phyloP scores from a whole-genome alignment of 345 rosid species.

The Eutrema japonicum region DNA sequence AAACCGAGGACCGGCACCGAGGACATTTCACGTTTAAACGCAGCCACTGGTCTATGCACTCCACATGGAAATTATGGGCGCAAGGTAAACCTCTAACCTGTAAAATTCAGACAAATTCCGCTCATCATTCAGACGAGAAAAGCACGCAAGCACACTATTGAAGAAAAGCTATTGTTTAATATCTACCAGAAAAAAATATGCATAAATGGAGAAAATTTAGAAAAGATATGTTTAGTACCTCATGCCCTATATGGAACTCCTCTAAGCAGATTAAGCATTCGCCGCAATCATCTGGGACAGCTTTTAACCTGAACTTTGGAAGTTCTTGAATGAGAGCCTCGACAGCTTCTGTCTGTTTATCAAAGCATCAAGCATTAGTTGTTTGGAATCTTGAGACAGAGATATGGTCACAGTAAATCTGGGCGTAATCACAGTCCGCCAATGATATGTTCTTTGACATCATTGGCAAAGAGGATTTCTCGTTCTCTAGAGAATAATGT shows the following conservation, averaged over 20 bases:
- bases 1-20: constrained; percentile 91
- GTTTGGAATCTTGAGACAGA: constrained; percentile 12
- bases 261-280: constrained; percentile 99
- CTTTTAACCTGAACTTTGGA: constrained; percentile 92
- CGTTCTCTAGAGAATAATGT: constrained; percentile 2
- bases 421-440: constrained; percentile 12
- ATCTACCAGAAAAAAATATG: neutral
- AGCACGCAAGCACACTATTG: constrained; percentile 6
- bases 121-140: constrained; percentile 5
- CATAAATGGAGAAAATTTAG: neutral
- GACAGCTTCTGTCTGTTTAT: constrained; percentile 85
- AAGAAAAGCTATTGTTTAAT: constrained; percentile 11
- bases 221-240: constrained; percentile 52
- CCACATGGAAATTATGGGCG: constrained; percentile 98
- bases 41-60: constrained; percentile 96
- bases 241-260: constrained; percentile 87
- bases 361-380: constrained; percentile 21
- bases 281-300: constrained; percentile 95
- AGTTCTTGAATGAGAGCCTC: constrained; percentile 97
- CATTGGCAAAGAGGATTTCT: constrained; percentile 14
- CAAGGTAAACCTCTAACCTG: constrained; percentile 99
- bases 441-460: constrained; percentile 20
- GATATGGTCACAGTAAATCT: neutral
- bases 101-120: constrained; percentile 20
- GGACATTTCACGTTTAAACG: constrained; percentile 96